A percentile compares a stretch with the other conserved stretches of the same genome.
Evolutionary conservation across 2,329 filamentous ascomycete species (phyloP).

Genomic region (Trichoderma sp.): DNA sequence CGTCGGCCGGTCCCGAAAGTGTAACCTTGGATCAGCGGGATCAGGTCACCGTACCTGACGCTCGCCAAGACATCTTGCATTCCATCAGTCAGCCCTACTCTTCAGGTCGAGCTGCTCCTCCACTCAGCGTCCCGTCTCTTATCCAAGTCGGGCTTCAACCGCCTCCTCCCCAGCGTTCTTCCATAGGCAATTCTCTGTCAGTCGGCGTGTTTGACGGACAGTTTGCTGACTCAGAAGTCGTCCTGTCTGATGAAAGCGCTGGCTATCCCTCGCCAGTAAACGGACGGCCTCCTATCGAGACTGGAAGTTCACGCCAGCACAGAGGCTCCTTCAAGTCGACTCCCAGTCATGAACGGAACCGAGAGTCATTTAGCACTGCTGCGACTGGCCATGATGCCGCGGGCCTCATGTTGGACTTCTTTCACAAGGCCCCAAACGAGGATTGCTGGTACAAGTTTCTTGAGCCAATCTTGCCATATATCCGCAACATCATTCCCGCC

Average conservation of each 20-base stretch:
- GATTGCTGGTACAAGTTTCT: conserved; percentile 45
- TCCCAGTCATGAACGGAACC: conserved; percentile 22
- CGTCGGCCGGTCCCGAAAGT: conserved; percentile 4
- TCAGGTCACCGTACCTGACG: not conserved
- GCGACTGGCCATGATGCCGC: conserved; percentile 24
- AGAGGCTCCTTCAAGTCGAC: conserved; percentile 28
- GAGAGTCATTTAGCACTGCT: conserved; percentile 27
- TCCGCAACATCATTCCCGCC: conserved; percentile 42
- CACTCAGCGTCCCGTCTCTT: conserved; percentile 29
- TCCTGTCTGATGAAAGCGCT: conserved; percentile 33
- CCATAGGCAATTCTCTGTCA: conserved; percentile 11
- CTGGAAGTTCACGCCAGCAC: not conserved
- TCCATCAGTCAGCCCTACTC: conserved; percentile 12
- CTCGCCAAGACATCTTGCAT: not conserved
- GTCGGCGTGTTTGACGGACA: conserved; percentile 14
- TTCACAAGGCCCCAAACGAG: conserved; percentile 32
- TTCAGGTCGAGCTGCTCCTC: conserved; percentile 19
- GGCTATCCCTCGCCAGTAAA: conserved; percentile 34
- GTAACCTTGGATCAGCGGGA: not conserved
- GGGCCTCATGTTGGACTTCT: conserved; percentile 26
- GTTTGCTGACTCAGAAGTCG: conserved; percentile 27
- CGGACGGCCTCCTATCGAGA: conserved; percentile 7
- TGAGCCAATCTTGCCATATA: conserved; percentile 41
- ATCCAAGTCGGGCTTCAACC: conserved; percentile 26
- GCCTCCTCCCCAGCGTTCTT: not conserved